Evolutionary conservation across 108 stramenopile genomes (phyloP), one percentile per base, ranked within the genome.

Genomic region (Skeletonema costatum): DNA sequence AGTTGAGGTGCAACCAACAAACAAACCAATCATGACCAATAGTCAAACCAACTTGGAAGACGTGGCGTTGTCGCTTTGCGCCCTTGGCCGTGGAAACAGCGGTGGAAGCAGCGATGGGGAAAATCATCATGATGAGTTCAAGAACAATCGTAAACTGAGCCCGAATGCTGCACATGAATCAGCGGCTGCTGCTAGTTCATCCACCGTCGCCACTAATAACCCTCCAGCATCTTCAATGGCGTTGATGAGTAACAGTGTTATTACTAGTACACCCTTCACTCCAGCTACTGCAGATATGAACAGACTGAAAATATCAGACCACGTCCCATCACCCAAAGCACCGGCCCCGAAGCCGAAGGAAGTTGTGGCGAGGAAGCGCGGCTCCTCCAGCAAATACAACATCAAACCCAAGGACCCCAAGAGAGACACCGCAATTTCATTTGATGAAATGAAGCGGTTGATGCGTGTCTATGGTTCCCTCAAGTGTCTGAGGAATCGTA

Each of bases 391-490:
- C 21, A 64, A 64, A 12, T 33, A 73, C 16, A 73, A 48, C 51
- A 29, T 50, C 13, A 74, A 74, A 61, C 51, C 64, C 64, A 64
- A 38, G 51, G 73, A 74, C 50, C 64, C 64, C 11, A 42, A 41
- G 48, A 60, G 64, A 5, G 73, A 74, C 31, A 64, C 63, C 4
- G 68, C 80, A 39, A 64, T 81, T 17, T 42, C 74, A 21, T 75
- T 81, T 61, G 80, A 74, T 17, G 80, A 81, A 58, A 81, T 81
- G 80, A 39, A 72, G 29, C 25, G 80, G 33, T 64, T 81, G 29
- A 81, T 81, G 80, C 67, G 63, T 12, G 71, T 72, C 56, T 81
- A 81, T 53, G 80, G 80, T 11, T 66, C 73, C 51, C 67, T 81
- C 53, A 81, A 81, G 38, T 81, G 80, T 63, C 65, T 71, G 7